These are phyloP conservation scores for Grosmannia serpens DNA, from an alignment of 2,329 filamentous ascomycete genomes.

Conservation along the genomic window DNA sequence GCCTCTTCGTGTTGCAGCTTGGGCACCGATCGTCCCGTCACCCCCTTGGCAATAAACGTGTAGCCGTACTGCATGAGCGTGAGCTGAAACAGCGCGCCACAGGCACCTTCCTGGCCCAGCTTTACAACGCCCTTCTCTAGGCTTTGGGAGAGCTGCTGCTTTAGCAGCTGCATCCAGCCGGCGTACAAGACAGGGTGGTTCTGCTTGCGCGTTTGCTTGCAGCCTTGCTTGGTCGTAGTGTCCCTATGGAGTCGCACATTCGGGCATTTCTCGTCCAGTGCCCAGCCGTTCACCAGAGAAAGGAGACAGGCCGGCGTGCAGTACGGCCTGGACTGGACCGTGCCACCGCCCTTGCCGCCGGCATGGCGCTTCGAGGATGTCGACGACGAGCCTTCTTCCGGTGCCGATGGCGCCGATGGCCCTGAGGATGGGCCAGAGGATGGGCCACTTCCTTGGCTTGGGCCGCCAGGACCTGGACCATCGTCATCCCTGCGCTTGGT, in stretches of 20 bases:
- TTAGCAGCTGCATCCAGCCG: constrained; percentile 3
- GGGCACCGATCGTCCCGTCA: not conserved
- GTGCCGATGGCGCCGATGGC: not conserved
- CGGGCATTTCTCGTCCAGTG: constrained; percentile 3
- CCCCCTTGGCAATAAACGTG: constrained; percentile 21
- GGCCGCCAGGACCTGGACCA: not conserved
- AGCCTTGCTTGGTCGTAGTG: not conserved
- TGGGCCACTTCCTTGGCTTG: not conserved
- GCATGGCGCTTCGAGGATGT: not conserved
- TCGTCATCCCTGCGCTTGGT: not conserved
- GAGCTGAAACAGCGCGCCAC: constrained; percentile 28
- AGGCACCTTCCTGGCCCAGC: constrained; percentile 20
- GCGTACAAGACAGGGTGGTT: constrained; percentile 3
- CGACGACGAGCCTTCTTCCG: not conserved
- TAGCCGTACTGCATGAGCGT: constrained; percentile 22
- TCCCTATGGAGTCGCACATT: constrained; percentile 2
- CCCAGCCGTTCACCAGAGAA: constrained; percentile 1
- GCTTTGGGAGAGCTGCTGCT: constrained; percentile 6
- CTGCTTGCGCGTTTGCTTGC: not conserved
- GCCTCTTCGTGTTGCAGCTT: constrained; percentile 6
- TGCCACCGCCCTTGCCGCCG: not conserved
- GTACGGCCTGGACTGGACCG: constrained; percentile 1
- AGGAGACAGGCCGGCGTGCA: constrained; percentile 5
- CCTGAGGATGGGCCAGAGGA: not conserved
- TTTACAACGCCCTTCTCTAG: constrained; percentile 20